Evolutionary conservation across 2,329 filamentous ascomycete genomes (phyloP).

Genomic region (Dryadomyces sulphureus): DNA sequence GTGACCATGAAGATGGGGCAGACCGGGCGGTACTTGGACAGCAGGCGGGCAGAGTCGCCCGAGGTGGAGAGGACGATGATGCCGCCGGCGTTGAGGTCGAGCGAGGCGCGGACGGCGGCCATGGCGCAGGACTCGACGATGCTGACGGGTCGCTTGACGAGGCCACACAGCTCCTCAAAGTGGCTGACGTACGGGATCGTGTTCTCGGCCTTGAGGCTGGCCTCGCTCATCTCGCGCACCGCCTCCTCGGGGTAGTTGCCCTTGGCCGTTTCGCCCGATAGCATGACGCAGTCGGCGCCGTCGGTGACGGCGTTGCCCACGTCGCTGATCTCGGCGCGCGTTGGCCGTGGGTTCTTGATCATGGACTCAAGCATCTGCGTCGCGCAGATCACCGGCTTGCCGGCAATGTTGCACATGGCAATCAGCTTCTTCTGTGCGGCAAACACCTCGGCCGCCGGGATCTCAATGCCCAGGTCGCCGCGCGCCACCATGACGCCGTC

Average conservation of each 20-base stretch:
- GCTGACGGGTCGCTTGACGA: slow-evolving; percentile 69
- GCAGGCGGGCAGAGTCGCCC: slow-evolving; percentile 81
- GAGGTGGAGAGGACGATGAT: slow-evolving; percentile 95
- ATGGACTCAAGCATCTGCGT: slow-evolving; percentile 99
- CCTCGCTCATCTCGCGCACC: slow-evolving; percentile 96
- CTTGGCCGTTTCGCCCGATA: slow-evolving; percentile 98
- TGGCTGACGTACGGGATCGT: slow-evolving; percentile 93
- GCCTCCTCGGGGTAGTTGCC: slow-evolving; percentile 86
- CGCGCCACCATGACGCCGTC: slow-evolving; percentile 99
- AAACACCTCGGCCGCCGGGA: slow-evolving; percentile 95
- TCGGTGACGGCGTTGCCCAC: slow-evolving; percentile 97
- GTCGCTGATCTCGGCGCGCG: slow-evolving; percentile 94
- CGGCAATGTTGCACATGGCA: slow-evolving; percentile 98
- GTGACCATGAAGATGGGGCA: slow-evolving; percentile 99
- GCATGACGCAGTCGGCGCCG: slow-evolving; percentile 97
- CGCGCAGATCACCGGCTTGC: slow-evolving; percentile 97
- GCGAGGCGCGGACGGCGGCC: slow-evolving; percentile 86
- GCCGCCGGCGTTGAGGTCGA: slow-evolving; percentile 91
- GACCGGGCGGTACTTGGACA: slow-evolving; percentile 97
- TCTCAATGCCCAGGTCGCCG: slow-evolving; percentile 97
- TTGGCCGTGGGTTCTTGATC: slow-evolving; percentile 99
- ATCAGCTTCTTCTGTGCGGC: slow-evolving; percentile 99
- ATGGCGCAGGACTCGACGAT: slow-evolving; percentile 92
- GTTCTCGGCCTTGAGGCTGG: slow-evolving; percentile 91
- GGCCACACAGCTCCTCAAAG: slow-evolving; percentile 84